These are phyloP conservation scores for Vachellia pachyceras DNA, from an alignment of 306 rosid species.

Conservation along the genomic window DNA sequence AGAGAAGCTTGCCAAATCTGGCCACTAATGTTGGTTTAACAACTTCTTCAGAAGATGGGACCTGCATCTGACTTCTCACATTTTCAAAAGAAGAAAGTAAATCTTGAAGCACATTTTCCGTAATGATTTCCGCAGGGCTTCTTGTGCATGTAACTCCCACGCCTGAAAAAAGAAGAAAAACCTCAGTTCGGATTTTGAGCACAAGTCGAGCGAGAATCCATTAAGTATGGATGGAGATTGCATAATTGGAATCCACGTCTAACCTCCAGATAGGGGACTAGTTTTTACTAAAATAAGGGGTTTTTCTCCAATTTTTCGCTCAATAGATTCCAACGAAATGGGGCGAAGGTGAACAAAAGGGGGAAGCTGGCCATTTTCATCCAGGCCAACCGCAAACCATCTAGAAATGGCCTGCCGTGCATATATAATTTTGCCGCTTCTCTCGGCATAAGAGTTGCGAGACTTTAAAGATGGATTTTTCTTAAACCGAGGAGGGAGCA, in stretches of 20 bases:
- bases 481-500: conserved; percentile 42
- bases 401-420: conserved; percentile 22
- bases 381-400: conserved; percentile 50
- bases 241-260: neutral
- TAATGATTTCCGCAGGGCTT: conserved; percentile 41
- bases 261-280: conserved; percentile 32
- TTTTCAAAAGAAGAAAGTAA: conserved; percentile 39
- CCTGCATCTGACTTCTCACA: conserved; percentile 35
- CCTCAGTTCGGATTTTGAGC: neutral
- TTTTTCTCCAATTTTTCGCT: conserved; percentile 29
- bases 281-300: conserved; percentile 37
- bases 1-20: conserved; percentile 55
- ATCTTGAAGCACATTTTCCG: conserved; percentile 42
- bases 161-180: conserved; percentile 5
- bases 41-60: neutral
- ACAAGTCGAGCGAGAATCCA: neutral
- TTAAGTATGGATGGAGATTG: too few species aligned
- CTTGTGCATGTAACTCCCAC: conserved; percentile 12
- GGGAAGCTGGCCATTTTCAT: conserved; percentile 33
- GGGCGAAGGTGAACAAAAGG: conserved; percentile 41
- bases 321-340: conserved; percentile 21
- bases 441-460: neutral
- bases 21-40: conserved; percentile 44
- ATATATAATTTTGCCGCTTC: conserved; percentile 5
- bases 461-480: conserved; percentile 13